These are phyloP conservation scores for Pyrenochaeta sp. DNA, from an alignment of 2,329 filamentous ascomycete species.

Conservation along the genomic window DNA sequence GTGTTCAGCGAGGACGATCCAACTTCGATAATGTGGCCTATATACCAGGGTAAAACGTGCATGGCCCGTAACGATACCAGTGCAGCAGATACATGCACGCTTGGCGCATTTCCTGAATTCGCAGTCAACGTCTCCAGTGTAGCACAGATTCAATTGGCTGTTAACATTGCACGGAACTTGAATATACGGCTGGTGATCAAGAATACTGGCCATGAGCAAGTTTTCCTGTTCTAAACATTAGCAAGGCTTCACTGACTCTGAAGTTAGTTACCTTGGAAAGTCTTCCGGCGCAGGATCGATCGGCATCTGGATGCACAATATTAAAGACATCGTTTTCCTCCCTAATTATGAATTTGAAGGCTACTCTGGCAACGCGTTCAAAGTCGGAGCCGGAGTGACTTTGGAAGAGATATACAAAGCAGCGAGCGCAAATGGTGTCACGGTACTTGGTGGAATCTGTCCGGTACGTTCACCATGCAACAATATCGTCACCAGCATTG, in stretches of 20 bases:
- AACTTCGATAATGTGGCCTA: conserved; percentile 33
- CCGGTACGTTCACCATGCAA: conserved; percentile 11
- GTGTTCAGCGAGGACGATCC: conserved; percentile 20
- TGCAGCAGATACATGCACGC: conserved; percentile 11
- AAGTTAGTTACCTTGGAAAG: conserved; percentile 23
- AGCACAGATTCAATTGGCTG: conserved; percentile 21
- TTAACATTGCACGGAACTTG: conserved; percentile 27
- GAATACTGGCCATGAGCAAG: conserved; percentile 23
- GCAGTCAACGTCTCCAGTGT: conserved; percentile 21
- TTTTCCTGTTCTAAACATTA: neutral
- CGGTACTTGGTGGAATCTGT: conserved; percentile 12
- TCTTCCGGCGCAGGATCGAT: conserved; percentile 28
- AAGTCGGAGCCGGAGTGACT: conserved; percentile 30
- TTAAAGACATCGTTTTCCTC: conserved; percentile 24
- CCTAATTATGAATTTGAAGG: conserved; percentile 8
- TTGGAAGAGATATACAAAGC: conserved; percentile 19
- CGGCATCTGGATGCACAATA: conserved; percentile 32
- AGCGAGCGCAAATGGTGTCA: conserved; percentile 27
- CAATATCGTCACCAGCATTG: too few relatives aligned
- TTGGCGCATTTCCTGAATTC: conserved; percentile 24
- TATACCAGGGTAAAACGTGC: conserved; percentile 35
- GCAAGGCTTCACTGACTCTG: conserved; percentile 5
- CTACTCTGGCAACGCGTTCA: conserved; percentile 27
- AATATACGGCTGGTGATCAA: conserved; percentile 27
- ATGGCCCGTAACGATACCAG: conserved; percentile 19